These are phyloP conservation scores for Auriscalpium microsporum DNA, from an alignment of 768 basidiomycete genomes.

Conservation along the genomic window DNA sequence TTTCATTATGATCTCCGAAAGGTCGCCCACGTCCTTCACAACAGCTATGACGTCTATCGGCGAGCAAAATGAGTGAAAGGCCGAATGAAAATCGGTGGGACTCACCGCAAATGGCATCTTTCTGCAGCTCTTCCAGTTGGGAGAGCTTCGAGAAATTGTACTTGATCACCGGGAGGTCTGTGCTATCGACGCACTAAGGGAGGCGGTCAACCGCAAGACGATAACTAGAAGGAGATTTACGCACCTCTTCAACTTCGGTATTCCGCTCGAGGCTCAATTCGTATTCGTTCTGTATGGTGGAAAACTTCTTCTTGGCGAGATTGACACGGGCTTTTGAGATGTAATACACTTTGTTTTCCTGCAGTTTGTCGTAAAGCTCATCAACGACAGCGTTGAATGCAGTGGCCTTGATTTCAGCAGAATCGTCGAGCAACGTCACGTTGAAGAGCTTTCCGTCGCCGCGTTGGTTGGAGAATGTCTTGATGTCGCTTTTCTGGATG, in stretches of 20 bases:
- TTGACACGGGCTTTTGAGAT: slow-evolving; percentile 88
- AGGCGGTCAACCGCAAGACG: background rate
- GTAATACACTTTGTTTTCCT: slow-evolving; percentile 90
- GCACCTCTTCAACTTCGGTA: slow-evolving; percentile 80
- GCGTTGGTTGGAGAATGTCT: slow-evolving; percentile 76
- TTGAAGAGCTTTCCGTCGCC: slow-evolving; percentile 96
- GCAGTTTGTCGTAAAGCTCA: slow-evolving; percentile 70
- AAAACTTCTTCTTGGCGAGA: slow-evolving; percentile 96
- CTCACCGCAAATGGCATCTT: slow-evolving; percentile 80
- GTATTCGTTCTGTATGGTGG: slow-evolving; percentile 83
- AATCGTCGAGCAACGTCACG: slow-evolving; percentile 90
- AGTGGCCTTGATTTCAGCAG: slow-evolving; percentile 85
- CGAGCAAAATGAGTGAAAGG: background rate
- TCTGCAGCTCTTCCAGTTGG: slow-evolving; percentile 51
- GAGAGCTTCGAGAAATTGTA: slow-evolving; percentile 72
- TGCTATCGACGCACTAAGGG: slow-evolving; percentile 70
- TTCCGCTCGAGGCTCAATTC: slow-evolving; percentile 80
- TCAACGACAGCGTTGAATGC: slow-evolving; percentile 85
- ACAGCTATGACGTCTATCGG: slow-evolving; percentile 76
- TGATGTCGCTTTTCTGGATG: slow-evolving; percentile 81
- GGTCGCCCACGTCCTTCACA: slow-evolving; percentile 66
- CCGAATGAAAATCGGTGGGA: background rate
- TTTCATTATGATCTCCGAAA: slow-evolving; percentile 69
- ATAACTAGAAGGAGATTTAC: slow-evolving; percentile 11
- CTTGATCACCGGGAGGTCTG: slow-evolving; percentile 70